Conservation (phyloP, 2,329 filamentous ascomycete species). For the Aspergillus chevalieri region DNA sequence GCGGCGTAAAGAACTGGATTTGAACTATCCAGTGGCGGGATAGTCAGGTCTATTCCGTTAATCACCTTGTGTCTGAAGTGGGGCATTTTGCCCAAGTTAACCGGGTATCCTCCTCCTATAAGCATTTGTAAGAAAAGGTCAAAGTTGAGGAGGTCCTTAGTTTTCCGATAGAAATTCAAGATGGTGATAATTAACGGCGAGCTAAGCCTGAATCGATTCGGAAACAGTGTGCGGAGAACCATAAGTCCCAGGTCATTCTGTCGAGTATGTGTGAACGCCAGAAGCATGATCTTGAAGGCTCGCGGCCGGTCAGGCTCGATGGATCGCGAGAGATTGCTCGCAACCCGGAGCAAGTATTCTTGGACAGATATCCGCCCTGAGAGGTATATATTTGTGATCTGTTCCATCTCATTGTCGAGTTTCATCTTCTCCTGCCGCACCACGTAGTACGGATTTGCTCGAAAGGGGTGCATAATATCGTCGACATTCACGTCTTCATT, state of each 20-base stretch:
- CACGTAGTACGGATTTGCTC: conserved; percentile 12
- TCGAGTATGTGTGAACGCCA: conserved; percentile 31
- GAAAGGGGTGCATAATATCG: conserved; percentile 27
- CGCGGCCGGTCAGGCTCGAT: conserved; percentile 32
- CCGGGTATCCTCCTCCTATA: conserved; percentile 27
- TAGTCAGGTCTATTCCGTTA: conserved; percentile 31
- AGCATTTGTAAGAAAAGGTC: conserved; percentile 35
- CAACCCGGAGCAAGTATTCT: conserved; percentile 30
- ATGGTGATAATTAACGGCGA: conserved; percentile 32
- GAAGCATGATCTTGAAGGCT: conserved; percentile 29
- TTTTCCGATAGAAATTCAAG: conserved; percentile 33
- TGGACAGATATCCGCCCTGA: conserved; percentile 26
- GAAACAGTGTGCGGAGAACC: conserved; percentile 32
- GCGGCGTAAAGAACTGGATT: conserved; percentile 30
- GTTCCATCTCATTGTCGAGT: conserved; percentile 24
- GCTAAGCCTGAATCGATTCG: conserved; percentile 31
- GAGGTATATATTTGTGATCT: conserved; percentile 24
- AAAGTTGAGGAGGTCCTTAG: conserved; percentile 36
- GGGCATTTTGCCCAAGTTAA: conserved; percentile 25
- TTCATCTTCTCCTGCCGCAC: conserved; percentile 11
- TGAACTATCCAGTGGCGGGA: conserved; percentile 28
- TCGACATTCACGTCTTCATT: conserved; percentile 18
- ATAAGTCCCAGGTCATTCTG: conserved; percentile 37
- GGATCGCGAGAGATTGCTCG: conserved; percentile 30
- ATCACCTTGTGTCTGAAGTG: conserved; percentile 22